phyloP scores from a whole-genome alignment of 805 yeast genomes.

The Monosporozyma servazzii region DNA sequence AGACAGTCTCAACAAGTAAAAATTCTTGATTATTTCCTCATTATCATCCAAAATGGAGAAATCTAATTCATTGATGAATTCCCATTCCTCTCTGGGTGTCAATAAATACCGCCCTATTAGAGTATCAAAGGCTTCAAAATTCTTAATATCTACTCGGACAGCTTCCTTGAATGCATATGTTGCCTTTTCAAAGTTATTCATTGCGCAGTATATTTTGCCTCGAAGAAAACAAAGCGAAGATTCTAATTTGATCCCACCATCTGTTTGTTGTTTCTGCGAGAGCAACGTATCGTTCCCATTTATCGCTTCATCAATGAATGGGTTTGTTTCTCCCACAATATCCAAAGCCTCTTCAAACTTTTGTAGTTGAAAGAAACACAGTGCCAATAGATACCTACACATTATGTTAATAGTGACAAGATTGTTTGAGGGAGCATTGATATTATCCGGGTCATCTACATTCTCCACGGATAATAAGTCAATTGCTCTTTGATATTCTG shows the following conservation, averaged over 20 bases:
- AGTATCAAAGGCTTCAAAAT: conserved; percentile 86
- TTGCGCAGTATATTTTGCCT: conserved; percentile 74
- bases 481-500: conserved; percentile 71
- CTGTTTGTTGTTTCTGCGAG: conserved; percentile 25
- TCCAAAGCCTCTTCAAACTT: conserved; percentile 85
- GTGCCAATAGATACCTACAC: conserved; percentile 73
- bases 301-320: conserved; percentile 38
- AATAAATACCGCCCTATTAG: conserved; percentile 61
- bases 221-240: conserved; percentile 79
- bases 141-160: conserved; percentile 75
- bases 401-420: conserved; percentile 49
- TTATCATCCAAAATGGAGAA: conserved; percentile 58
- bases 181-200: conserved; percentile 77
- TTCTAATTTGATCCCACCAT: conserved; percentile 81
- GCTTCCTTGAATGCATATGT: conserved; percentile 85
- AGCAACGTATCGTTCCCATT: background rate
- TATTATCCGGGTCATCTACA: background rate
- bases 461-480: conserved; percentile 53
- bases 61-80: conserved; percentile 54
- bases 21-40: conserved; percentile 64
- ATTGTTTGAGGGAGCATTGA: background rate
- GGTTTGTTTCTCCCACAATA: conserved; percentile 72
- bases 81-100: conserved; percentile 85
- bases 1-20: conserved; percentile 69
- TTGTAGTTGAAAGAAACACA: conserved; percentile 62